Percentiles rank a stretch among this genome's conserved stretches.
These are phyloP conservation scores for Pseudocercospora crystallina DNA, from an alignment of 2,329 filamentous ascomycete genomes.

Conservation along the genomic window DNA sequence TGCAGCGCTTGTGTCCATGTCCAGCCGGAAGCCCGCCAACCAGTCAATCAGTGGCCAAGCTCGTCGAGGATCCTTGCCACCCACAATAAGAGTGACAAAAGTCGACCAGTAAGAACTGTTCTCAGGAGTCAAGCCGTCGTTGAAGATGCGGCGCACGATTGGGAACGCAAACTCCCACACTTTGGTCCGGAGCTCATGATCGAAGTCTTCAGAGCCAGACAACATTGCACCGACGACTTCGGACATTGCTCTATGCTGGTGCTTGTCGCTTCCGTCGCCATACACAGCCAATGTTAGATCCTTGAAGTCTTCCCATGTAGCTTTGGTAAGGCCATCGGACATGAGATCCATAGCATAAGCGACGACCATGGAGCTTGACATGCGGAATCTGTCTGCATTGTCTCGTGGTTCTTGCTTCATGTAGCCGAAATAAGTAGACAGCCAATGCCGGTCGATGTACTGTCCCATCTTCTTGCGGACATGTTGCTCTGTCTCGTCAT, in stretches of 20 bases:
- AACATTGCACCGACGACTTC: constrained; percentile 89
- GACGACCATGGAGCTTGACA: constrained; percentile 81
- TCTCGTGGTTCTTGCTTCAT: constrained; percentile 96
- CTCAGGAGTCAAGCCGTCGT: constrained; percentile 90
- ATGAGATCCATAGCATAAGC: constrained; percentile 90
- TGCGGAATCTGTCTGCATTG: constrained; percentile 79
- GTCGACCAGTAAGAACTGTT: constrained; percentile 94
- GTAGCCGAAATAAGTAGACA: constrained; percentile 83
- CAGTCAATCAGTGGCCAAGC: constrained; percentile 82
- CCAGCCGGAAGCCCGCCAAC: constrained; percentile 80
- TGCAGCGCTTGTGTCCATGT: constrained; percentile 92
- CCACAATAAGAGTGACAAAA: constrained; percentile 84
- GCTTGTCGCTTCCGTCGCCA: constrained; percentile 92
- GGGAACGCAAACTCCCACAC: constrained; percentile 91
- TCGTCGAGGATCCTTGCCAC: constrained; percentile 84
- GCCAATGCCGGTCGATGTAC: constrained; percentile 79
- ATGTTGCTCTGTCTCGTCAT: constrained; percentile 75
- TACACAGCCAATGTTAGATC: constrained; percentile 75
- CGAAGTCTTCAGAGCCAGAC: constrained; percentile 75
- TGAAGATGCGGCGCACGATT: constrained; percentile 79
- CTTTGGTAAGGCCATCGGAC: constrained; percentile 72
- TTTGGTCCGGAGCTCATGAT: constrained; percentile 67
- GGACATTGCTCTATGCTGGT: constrained; percentile 92
- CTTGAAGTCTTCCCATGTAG: constrained; percentile 84
- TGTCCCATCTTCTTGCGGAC: constrained; percentile 77